phyloP scores from a whole-genome alignment of 441 rosid genomes.

The Populus tomentosa region DNA sequence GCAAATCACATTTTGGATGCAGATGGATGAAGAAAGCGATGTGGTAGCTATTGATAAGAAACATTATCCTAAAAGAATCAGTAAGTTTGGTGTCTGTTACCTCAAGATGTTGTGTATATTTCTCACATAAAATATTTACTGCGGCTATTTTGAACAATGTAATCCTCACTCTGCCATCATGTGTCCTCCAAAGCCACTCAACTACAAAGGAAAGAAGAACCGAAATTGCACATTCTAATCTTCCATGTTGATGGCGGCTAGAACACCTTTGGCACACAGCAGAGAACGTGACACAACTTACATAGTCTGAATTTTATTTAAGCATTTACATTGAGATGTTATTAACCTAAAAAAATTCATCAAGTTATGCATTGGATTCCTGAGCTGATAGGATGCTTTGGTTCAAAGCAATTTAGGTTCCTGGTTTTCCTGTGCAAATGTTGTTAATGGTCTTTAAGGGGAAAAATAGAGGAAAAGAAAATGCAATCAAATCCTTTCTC shows the following conservation, averaged over 20 bases:
- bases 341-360: too few species aligned
- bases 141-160: not conserved
- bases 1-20: not conserved
- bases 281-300: not conserved
- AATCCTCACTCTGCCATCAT: not conserved
- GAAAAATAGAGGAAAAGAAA: not conserved
- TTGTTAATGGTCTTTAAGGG: not conserved
- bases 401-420: not conserved
- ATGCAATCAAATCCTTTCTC: not conserved
- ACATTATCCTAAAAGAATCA: slow-evolving; percentile 28
- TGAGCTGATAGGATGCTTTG: not conserved
- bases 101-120: not conserved
- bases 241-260: not conserved
- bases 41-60: slow-evolving; percentile 16
- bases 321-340: not conserved
- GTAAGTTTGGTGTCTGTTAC: slow-evolving; percentile 18
- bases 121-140: too few species aligned
- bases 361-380: not conserved
- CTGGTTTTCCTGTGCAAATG: not conserved
- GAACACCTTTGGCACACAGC: not conserved
- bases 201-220: not conserved
- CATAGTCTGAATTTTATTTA: not conserved
- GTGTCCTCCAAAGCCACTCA: too few species aligned
- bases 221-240: not conserved
- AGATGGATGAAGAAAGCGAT: slow-evolving; percentile 25